Base-by-base conservation (phyloP, 2,329 filamentous ascomycete genomes). In the Sarocladium strictum region DNA sequence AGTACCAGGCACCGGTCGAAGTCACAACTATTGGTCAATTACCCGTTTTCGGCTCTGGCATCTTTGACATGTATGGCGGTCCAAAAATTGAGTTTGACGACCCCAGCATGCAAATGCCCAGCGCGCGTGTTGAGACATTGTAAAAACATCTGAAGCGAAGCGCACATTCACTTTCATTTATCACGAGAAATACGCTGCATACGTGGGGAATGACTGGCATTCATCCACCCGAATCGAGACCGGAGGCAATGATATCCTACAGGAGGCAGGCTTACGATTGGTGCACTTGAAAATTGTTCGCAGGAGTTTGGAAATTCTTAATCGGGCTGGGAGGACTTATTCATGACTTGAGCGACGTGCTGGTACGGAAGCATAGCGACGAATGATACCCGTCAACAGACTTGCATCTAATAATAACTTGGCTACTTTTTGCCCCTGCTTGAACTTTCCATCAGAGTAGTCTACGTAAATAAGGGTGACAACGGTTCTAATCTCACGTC, bases 61-160 rank as follows among this genome's bases (percentile, higher is more conserved):
- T 79, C 15, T 79, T 78, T 58, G 77, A 80, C 58, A 67, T 77
- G 1, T 85, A 80, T 74, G 67, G 63, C 14, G 66, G 62, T 2
- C 72, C 74, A 40, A 84, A 85, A 69, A 67, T 80, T 23, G 81
- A 84, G 59, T 82, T 75, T 55, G 79, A 80, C 38, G 80, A 84
- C 58, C 73, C 77, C 19, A 72, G 76, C 10, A 76, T 84, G 69
- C 80, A 82, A 65, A 73, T 85, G 67, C 82, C 81, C 11, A 83
- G 79, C 62, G 77, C 74, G 40, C 72, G 81, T 52, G 76, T 85
- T 58, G 79, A 81, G 59, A 77, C 70, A 57, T 72, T 85, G 69
- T 84, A 24, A 55, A 27, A 27, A 27, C 35, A 7, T 10, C 15
- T n/a, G 6, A 35, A 69, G 73, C 56, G 24, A 41, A 41, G 15